These are phyloP conservation scores for Closterium sp. DNA, from an alignment of 139 green algal species.

Conservation along the genomic window DNA sequence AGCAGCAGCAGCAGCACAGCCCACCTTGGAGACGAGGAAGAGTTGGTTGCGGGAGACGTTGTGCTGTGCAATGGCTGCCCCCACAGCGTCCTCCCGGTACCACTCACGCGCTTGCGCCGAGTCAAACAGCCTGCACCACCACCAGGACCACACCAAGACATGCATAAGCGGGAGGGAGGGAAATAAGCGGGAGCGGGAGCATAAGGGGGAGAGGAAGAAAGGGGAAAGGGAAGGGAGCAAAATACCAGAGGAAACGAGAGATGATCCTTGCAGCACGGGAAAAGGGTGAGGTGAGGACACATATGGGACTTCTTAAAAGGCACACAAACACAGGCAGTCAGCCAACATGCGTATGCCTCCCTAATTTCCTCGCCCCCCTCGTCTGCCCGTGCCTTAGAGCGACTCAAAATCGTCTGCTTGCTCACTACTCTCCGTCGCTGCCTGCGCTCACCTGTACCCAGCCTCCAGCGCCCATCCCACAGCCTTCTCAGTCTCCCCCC, in stretches of 20 bases:
- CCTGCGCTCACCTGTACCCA: slow-evolving; percentile 68
- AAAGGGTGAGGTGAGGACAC: no score
- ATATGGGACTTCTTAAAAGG: no score
- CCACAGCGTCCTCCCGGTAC: slow-evolving; percentile 80
- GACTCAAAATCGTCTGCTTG: not conserved
- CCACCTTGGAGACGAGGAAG: slow-evolving; percentile 78
- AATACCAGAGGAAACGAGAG: no score
- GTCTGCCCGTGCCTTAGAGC: not conserved
- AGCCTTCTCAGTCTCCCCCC: slow-evolving; percentile 55
- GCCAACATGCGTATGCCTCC: not conserved
- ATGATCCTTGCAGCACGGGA: no score
- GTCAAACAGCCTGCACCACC: slow-evolving; percentile 64
- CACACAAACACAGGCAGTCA: no score
- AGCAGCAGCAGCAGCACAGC: not conserved
- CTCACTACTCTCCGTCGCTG: slow-evolving; percentile 31
- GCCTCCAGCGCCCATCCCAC: slow-evolving; percentile 60
- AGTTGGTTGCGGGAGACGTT: slow-evolving; percentile 53
- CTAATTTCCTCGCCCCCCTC: not conserved
- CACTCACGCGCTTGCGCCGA: slow-evolving; percentile 71
- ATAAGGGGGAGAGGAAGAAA: slow-evolving; percentile 43
- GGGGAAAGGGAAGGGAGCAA: no score
- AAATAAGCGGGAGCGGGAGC: not conserved
- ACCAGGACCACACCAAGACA: slow-evolving; percentile 16
- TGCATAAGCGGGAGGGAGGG: no score
- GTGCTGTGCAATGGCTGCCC: slow-evolving; percentile 49